These are phyloP conservation scores for Cladochytrium replicatum DNA, from an alignment of 192 early-diverging fungal genomes.

Conservation along the genomic window DNA sequence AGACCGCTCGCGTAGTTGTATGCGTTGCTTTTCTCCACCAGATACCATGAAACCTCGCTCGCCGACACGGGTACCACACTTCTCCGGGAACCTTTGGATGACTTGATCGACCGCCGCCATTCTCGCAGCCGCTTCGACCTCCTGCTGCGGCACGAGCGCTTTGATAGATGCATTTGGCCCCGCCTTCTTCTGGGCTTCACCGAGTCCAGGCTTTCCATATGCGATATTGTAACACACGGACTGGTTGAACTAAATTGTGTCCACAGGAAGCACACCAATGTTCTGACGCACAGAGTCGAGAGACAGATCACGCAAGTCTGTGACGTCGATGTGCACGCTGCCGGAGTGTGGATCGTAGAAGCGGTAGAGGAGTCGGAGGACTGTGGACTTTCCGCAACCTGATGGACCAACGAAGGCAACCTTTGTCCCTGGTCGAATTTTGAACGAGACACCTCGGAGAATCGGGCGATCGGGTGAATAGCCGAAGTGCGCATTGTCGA, in stretches of 20 bases:
- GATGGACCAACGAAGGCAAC: constrained; percentile 89
- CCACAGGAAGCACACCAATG: constrained; percentile 87
- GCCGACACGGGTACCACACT: constrained; percentile 80
- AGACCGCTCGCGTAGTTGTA: constrained; percentile 83
- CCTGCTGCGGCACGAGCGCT: too few relatives aligned
- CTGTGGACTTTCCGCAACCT: constrained; percentile 75
- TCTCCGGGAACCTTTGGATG: constrained; percentile 59
- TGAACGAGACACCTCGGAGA: constrained; percentile 59
- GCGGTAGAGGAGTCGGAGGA: constrained; percentile 75
- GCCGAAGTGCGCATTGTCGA: constrained; percentile 87
- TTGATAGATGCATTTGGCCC: too few relatives aligned
- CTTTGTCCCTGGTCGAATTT: constrained; percentile 73
- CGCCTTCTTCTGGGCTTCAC: too few relatives aligned
- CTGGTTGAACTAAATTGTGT: constrained; percentile 90
- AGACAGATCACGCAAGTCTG: constrained; percentile 69
- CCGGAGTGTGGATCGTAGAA: constrained; percentile 86
- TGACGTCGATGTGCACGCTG: constrained; percentile 73
- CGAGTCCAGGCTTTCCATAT: constrained; percentile 63
- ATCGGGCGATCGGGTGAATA: constrained; percentile 60
- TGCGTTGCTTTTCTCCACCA: constrained; percentile 68
- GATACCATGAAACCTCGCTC: constrained; percentile 69
- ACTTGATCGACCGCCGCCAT: constrained; percentile 68
- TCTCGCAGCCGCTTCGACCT: constrained; percentile 63
- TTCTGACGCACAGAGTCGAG: constrained; percentile 63
- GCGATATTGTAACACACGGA: constrained; percentile 85